Conservation (phyloP, 257 asterid genomes). For the Cynanchum wilfordii region DNA sequence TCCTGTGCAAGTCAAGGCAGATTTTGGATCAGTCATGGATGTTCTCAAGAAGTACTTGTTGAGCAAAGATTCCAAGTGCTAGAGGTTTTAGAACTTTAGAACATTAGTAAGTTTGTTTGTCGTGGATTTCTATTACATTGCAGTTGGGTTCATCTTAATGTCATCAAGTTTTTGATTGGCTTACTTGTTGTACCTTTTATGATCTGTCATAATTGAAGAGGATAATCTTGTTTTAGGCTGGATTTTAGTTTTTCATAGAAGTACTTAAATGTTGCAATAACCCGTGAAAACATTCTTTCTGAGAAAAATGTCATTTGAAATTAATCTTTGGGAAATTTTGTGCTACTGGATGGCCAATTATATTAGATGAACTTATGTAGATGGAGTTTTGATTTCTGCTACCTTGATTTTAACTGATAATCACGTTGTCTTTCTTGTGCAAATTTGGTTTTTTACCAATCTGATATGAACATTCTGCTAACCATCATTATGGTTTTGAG, state of each 20-base stretch:
- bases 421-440: background rate
- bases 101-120: conserved; percentile 1
- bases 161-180: background rate
- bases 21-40: conserved; percentile 90
- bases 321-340: background rate
- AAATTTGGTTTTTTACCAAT: no score
- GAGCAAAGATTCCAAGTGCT: conserved; percentile 44
- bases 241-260: background rate
- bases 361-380: background rate
- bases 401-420: background rate
- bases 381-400: background rate
- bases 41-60: conserved; percentile 64
- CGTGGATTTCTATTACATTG: background rate
- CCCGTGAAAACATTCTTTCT: background rate
- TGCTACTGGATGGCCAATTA: background rate
- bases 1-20: conserved; percentile 24
- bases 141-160: background rate
- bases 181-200: background rate
- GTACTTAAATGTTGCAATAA: background rate
- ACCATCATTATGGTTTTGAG: no score
- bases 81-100: background rate
- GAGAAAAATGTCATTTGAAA: background rate
- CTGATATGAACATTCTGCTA: no score
- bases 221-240: background rate
- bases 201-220: background rate